Evolutionary conservation across 129 eudicot genomes (phyloP).

Genomic region (Centrapalus pauciflorus): DNA sequence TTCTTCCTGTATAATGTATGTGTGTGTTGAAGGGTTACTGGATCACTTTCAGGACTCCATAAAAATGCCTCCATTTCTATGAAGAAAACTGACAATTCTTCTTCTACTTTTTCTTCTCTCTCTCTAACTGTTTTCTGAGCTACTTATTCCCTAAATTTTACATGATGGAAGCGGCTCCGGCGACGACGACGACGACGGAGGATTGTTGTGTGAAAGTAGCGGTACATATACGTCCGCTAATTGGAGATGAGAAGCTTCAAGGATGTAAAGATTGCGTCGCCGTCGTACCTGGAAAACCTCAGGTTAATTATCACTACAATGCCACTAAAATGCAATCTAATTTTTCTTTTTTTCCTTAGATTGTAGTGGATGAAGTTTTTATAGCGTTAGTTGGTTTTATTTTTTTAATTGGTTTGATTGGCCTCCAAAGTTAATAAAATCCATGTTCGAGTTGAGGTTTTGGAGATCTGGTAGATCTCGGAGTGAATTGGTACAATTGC

Average conservation of each 20-base stretch:
- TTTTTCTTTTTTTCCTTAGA: background rate
- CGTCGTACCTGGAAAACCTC: constrained; percentile 84
- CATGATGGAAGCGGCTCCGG: constrained; percentile 51
- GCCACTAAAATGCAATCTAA: constrained; percentile 1
- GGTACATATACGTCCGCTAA: constrained; percentile 84
- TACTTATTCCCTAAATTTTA: background rate
- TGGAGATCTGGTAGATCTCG: constrained; percentile 42
- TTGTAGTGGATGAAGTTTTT: background rate
- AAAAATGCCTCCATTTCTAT: constrained; percentile 29
- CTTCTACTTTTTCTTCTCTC: constrained; percentile 9
- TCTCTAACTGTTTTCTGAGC: constrained; percentile 21
- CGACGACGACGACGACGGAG: constrained; percentile 33
- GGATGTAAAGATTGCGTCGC: constrained; percentile 90
- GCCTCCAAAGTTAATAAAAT: background rate
- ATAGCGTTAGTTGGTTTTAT: background rate
- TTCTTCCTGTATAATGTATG: constrained; percentile 8
- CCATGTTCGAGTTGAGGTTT: background rate
- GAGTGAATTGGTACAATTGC: background rate
- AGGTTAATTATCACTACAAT: constrained; percentile 42
- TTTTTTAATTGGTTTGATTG: background rate
- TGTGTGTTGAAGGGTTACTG: constrained; percentile 34
- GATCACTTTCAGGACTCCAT: constrained; percentile 61
- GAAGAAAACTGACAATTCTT: background rate
- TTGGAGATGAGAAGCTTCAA: constrained; percentile 87
- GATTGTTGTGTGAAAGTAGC: constrained; percentile 97